Evolutionary conservation across 805 yeast genomes (phyloP), one percentile per base, ranked within the genome.

Genomic region (Candida pseudoglaebosa): DNA sequence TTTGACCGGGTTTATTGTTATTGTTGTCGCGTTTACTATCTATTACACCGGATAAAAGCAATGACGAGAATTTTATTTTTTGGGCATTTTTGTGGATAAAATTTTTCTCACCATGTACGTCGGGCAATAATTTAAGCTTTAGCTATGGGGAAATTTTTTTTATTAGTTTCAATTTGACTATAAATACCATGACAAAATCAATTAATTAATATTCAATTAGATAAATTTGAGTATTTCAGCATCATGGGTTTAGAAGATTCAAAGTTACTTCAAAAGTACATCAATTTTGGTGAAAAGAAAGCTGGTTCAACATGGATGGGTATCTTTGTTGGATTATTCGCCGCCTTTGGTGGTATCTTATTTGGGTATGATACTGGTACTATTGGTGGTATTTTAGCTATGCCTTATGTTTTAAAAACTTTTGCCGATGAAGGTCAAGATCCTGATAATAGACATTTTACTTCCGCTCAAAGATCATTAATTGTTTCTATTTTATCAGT

Each of bases 251-350:
- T 65, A 47, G 69, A 64, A 59, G 62, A 63, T 48, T 57, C 49
- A 47, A 45, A 48, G 32, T 41, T 63, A 28, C 41, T 61, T 31
- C 54, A 52, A 47, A 62, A 47, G 41, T 67, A 52, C 49, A 57
- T 70, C 51, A 67, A 71, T 33, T 60, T 67, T 17, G 77, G 73
- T 28, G 73, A 71, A 33, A 72, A 70, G 53, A 63, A 60, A 39
- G 71, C 72, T 37, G 79, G 71, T 13, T 64, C 70, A 39, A 56
- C 70, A 47, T 34, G 59, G 31, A 65, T 65, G 68, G 67, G 67
- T 34, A 61, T 64, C 52, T 47, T 60, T 35, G 67, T 65, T 19
- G 70, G 70, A 44, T 50, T 55, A 26, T 65, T 63, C 44, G 71
- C 70, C 32, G 68, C 70, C 41, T 54, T 62, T 39, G 72, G 70